Conservation (phyloP, 805 yeast genomes). For the Suhomyces sp. region DNA sequence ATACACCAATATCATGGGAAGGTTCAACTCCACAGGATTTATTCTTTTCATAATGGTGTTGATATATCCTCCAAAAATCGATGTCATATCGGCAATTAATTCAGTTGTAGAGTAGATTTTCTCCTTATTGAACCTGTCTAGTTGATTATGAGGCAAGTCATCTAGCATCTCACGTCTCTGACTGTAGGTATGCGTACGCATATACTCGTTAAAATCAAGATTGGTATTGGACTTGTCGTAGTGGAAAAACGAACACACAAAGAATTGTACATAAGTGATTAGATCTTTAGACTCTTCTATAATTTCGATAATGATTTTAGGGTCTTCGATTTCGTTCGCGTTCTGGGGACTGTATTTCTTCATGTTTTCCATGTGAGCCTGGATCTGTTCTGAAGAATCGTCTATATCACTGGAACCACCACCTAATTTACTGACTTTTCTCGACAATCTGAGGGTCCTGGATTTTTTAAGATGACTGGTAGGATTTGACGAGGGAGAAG, state of each 20-base stretch:
- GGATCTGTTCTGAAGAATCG: conserved; percentile 8
- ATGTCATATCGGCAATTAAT: conserved; percentile 43
- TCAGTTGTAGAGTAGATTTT: conserved; percentile 44
- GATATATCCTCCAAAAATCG: conserved; percentile 44
- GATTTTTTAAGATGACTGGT: conserved; percentile 21
- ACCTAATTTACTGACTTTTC: conserved; percentile 23
- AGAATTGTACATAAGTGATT: conserved; percentile 37
- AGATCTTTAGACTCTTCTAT: conserved; percentile 36
- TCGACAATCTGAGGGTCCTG: conserved; percentile 28
- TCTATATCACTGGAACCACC: conserved; percentile 8
- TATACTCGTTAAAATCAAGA: conserved; percentile 28
- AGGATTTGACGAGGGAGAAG: conserved; percentile 6
- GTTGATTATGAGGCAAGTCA: conserved; percentile 21
- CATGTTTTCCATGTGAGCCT: conserved; percentile 11
- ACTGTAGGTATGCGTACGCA: conserved; percentile 25
- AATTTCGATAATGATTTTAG: conserved; percentile 30
- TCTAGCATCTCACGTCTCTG: conserved; percentile 30
- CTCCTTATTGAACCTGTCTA: conserved; percentile 35
- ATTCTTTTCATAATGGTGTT: conserved; percentile 33
- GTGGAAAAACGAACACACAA: conserved; percentile 42
- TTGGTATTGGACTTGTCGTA: conserved; percentile 25
- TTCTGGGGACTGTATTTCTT: conserved; percentile 5
- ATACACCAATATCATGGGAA: conserved; percentile 32
- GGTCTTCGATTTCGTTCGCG: conserved; percentile 29
- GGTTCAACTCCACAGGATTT: conserved; percentile 34